These are phyloP conservation scores for Orbilia brochopaga DNA, from an alignment of 2,329 filamentous ascomycete genomes.

Conservation along the genomic window DNA sequence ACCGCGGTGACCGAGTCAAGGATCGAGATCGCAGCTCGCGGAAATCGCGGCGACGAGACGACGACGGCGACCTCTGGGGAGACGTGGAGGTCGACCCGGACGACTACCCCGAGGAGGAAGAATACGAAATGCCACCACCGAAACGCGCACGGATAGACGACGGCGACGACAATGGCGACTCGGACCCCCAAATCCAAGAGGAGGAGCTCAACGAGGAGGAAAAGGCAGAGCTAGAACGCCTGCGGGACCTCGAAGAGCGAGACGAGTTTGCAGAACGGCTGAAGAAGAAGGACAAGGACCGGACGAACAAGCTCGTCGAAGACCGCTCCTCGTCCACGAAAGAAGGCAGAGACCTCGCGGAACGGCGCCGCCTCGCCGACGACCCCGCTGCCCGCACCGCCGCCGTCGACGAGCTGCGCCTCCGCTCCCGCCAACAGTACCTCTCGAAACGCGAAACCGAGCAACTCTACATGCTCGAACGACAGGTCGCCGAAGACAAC, in stretches of 20 bases:
- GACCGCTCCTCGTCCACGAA: conserved; percentile 65
- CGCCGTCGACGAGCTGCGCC: conserved; percentile 78
- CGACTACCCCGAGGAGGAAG: conserved; percentile 61
- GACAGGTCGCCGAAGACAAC: conserved; percentile 87
- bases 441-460: conserved; percentile 90
- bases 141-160: conserved; percentile 74
- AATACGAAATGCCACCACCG: conserved; percentile 70
- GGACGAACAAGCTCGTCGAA: conserved; percentile 72
- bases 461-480: conserved; percentile 80
- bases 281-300: conserved; percentile 72
- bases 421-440: conserved; percentile 88
- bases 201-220: conserved; percentile 68
- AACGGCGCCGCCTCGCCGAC: conserved; percentile 69
- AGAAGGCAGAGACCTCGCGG: conserved; percentile 65
- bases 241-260: conserved; percentile 74
- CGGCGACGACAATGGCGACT: conserved; percentile 58
- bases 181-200: conserved; percentile 51
- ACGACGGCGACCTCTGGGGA: conserved; percentile 77
- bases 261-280: conserved; percentile 80
- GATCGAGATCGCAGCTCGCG: conserved; percentile 61
- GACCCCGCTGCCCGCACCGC: conserved; percentile 71
- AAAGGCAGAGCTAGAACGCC: conserved; percentile 65
- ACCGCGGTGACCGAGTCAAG: conserved; percentile 54
- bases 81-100: conserved; percentile 70
- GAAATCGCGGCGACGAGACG: conserved; percentile 63